A percentile compares a stretch with the other conserved stretches of the same genome.
phyloP scores from a whole-genome alignment of 2,329 filamentous ascomycete genomes.

The Fusarium odoratissimum region DNA sequence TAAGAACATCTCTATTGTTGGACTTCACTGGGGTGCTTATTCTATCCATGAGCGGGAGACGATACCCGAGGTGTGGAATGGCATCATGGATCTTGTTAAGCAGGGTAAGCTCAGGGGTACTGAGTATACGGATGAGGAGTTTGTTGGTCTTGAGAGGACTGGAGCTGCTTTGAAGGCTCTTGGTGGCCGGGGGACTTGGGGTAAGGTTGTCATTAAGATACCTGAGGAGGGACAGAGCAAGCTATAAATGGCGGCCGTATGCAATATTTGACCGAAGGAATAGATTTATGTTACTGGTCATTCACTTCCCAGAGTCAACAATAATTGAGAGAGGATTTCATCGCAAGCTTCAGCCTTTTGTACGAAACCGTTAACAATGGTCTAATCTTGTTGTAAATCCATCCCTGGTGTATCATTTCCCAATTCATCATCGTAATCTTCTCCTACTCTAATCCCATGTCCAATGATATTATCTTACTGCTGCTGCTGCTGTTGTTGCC shows the following conservation, averaged over 20 bases:
- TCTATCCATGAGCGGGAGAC: conserved; percentile 76
- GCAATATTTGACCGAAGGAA: background rate
- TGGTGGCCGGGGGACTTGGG: conserved; percentile 88
- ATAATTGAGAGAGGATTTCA: background rate
- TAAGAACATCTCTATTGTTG: conserved; percentile 93
- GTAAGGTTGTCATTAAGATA: conserved; percentile 92
- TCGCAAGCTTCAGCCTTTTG: background rate
- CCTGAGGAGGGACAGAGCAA: conserved; percentile 73
- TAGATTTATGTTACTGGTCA: background rate
- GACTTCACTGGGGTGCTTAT: conserved; percentile 93
- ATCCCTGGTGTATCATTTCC: conserved; percentile 24
- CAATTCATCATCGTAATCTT: conserved; percentile 12
- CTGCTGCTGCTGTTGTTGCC: conserved; percentile 25
- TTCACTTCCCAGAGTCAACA: background rate
- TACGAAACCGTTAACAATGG: conserved; percentile 18
- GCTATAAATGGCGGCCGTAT: conserved; percentile 53
- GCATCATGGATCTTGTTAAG: conserved; percentile 80
- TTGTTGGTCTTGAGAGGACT: conserved; percentile 83
- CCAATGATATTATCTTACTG: background rate
- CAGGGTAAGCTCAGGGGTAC: conserved; percentile 85
- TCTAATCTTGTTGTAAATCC: conserved; percentile 32
- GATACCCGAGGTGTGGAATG: conserved; percentile 81
- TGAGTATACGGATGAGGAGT: conserved; percentile 83
- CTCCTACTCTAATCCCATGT: background rate
- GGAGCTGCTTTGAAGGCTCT: conserved; percentile 81